These are phyloP conservation scores for Botrytis fabae DNA, from an alignment of 2,329 filamentous ascomycete genomes.

Conservation along the genomic window DNA sequence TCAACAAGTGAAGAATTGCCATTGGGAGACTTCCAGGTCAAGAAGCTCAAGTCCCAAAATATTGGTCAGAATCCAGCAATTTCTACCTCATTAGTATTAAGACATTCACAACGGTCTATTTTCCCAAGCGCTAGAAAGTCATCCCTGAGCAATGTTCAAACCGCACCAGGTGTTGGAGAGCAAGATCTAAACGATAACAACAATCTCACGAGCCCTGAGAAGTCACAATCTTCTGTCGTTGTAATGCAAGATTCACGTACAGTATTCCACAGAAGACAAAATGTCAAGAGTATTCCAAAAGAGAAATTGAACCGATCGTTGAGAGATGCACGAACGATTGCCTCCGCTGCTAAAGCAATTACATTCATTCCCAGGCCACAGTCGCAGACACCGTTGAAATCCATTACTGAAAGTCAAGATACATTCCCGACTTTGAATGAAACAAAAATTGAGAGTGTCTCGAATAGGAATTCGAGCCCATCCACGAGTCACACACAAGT, in stretches of 20 bases:
- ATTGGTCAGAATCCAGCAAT: not conserved
- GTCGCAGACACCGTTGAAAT: not conserved
- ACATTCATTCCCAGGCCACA: too few species aligned
- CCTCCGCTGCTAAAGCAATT: not conserved
- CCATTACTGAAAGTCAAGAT: not conserved
- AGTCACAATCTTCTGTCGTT: not conserved
- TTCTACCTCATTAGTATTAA: not conserved
- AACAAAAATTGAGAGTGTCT: too few species aligned
- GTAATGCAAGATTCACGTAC: not conserved
- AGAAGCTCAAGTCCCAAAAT: not conserved
- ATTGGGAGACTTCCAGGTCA: not conserved
- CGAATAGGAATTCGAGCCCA: too few species aligned
- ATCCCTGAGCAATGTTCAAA: not conserved
- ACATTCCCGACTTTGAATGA: not conserved
- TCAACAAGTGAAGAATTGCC: not conserved
- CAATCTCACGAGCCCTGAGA: not conserved
- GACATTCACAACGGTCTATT: not conserved
- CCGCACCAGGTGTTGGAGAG: not conserved
- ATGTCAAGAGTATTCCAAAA: not conserved
- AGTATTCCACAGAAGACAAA: not conserved
- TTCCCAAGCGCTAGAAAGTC: not conserved
- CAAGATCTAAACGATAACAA: not conserved
- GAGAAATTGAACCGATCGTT: not conserved
- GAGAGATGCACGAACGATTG: not conserved
- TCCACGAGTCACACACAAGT: too few species aligned